Evolutionary conservation across 1,284 basidiomycete genomes (phyloP).

Genomic region (Pseudozyma hubeiensis): DNA sequence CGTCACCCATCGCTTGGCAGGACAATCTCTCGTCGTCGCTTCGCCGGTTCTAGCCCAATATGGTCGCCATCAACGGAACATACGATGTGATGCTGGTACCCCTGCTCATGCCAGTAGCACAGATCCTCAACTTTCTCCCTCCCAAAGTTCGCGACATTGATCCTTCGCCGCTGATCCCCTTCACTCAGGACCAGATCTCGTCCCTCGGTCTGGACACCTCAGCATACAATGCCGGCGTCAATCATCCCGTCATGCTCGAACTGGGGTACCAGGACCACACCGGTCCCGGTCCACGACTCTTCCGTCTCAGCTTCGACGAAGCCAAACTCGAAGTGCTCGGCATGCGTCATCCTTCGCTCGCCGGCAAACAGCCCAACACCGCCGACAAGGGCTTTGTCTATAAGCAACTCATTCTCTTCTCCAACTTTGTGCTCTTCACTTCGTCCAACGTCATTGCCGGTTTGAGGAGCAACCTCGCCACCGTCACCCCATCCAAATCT

Average conservation of each 20-base stretch:
- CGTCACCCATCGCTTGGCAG: too few relatives aligned
- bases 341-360: constrained; percentile 38
- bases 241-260: constrained; percentile 49
- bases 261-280: constrained; percentile 47
- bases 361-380: constrained; percentile 19
- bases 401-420: constrained; percentile 49
- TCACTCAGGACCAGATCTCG: constrained; percentile 30
- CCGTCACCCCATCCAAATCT: constrained; percentile 33
- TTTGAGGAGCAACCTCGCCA: constrained; percentile 27
- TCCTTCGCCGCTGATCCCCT: constrained; percentile 41
- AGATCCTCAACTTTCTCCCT: constrained; percentile 49
- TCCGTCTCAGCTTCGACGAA: constrained; percentile 47
- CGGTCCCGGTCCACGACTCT: constrained; percentile 40
- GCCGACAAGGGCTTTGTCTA: constrained; percentile 42
- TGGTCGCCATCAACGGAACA: constrained; percentile 49
- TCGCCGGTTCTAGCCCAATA: constrained; percentile 3
- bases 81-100: constrained; percentile 53
- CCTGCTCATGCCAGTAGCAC: constrained; percentile 34
- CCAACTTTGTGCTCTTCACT: constrained; percentile 24
- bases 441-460: constrained; percentile 47
- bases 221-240: constrained; percentile 25
- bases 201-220: constrained; percentile 24
- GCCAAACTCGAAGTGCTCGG: constrained; percentile 50
- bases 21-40: too few relatives aligned
- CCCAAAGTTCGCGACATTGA: constrained; percentile 34